Conservation (phyloP, 2,329 filamentous ascomycete genomes). For the Dactylellina sp. region DNA sequence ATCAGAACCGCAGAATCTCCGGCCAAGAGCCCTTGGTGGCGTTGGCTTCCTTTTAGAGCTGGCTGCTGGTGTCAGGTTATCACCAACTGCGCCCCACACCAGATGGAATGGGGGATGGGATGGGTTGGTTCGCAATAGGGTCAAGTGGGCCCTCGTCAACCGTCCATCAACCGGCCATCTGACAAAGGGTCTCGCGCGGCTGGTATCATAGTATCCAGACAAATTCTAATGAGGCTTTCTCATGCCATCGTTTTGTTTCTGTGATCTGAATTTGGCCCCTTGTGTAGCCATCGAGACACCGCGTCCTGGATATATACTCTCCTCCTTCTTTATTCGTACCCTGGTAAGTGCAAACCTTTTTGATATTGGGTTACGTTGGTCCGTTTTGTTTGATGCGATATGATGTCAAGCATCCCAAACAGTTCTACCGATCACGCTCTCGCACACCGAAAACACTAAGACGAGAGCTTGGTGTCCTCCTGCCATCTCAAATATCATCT, state of each 20-base stretch:
- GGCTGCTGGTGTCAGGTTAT: background rate
- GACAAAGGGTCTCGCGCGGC: conserved; percentile 15
- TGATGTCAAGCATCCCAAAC: conserved; percentile 40
- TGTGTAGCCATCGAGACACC: too few relatives aligned
- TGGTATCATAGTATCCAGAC: background rate
- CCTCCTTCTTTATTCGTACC: too few relatives aligned
- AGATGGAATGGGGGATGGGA: background rate
- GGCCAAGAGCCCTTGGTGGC: conserved; percentile 11
- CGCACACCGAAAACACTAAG: conserved; percentile 3
- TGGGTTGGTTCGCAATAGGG: conserved; percentile 8
- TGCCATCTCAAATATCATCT: too few relatives aligned
- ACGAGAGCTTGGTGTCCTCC: too few relatives aligned
- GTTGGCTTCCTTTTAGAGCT: conserved; percentile 35
- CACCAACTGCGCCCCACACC: conserved; percentile 4
- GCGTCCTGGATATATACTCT: too few relatives aligned
- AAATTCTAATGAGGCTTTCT: too few relatives aligned
- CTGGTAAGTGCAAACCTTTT: too few relatives aligned
- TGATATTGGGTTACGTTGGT: too few relatives aligned
- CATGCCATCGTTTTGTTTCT: background rate
- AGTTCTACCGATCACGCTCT: background rate
- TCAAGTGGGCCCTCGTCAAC: conserved; percentile 12
- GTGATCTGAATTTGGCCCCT: too few relatives aligned
- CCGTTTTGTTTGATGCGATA: conserved; percentile 23
- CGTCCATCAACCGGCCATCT: conserved; percentile 20
- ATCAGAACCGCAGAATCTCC: background rate